A percentile compares a stretch with the other conserved stretches of the same genome.
Conservation (phyloP, 108 stramenopile genomes). For the Chaetoceros muelleri region DNA sequence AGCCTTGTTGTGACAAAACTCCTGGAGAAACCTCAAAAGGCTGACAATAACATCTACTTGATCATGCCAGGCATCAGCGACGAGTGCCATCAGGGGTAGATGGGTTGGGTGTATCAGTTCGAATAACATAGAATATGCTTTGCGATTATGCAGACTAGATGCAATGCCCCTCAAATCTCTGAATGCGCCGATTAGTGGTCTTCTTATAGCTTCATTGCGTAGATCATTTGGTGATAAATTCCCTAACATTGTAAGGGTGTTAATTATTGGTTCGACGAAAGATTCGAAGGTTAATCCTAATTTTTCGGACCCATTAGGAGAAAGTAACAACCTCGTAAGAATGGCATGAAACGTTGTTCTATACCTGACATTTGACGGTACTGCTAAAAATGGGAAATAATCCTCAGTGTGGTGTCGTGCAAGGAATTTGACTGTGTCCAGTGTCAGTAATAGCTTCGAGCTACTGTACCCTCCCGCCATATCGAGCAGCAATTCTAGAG, state of each 20-base stretch:
- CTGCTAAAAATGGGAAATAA: constrained; percentile 89
- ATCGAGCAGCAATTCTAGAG: constrained; percentile 88
- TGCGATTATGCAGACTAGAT: constrained; percentile 87
- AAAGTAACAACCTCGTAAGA: constrained; percentile 80
- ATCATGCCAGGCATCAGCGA: constrained; percentile 89
- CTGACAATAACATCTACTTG: constrained; percentile 90
- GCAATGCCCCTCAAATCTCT: constrained; percentile 91
- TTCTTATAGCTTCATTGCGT: constrained; percentile 55
- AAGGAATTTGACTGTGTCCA: constrained; percentile 92
- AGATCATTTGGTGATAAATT: constrained; percentile 47
- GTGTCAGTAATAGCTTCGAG: constrained; percentile 84
- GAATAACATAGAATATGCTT: constrained; percentile 85
- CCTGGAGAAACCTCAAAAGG: constrained; percentile 90
- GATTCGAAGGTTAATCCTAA: constrained; percentile 81
- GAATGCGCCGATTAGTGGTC: constrained; percentile 85
- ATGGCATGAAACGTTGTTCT: constrained; percentile 93
- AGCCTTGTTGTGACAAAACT: constrained; percentile 96
- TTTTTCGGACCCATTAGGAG: constrained; percentile 81
- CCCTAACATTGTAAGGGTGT: constrained; percentile 54
- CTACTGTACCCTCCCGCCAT: constrained; percentile 94
- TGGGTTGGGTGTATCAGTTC: constrained; percentile 88
- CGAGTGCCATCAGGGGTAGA: constrained; percentile 76
- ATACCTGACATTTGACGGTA: constrained; percentile 72
- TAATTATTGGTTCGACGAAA: constrained; percentile 89
- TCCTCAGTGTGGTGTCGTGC: constrained; percentile 89